phyloP scores from a whole-genome alignment of 2,329 filamentous ascomycete species.

The Periconia sp. region DNA sequence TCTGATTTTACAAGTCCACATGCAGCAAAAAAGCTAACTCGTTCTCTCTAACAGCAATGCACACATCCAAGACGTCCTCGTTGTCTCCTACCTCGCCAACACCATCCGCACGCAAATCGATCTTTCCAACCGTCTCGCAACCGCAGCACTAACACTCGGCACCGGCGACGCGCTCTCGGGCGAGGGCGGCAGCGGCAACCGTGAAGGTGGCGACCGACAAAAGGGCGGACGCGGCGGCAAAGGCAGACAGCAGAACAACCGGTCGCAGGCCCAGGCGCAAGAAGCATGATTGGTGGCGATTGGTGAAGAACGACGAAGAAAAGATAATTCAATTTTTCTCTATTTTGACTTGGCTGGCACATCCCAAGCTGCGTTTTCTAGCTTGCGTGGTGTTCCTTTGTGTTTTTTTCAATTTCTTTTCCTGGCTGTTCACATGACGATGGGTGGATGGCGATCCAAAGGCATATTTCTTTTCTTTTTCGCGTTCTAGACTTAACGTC shows the following conservation, averaged over 20 bases:
- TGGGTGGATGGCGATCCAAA: too few relatives aligned
- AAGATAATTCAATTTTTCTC: not conserved
- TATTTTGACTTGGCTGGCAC: not conserved
- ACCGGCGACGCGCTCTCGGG: slow-evolving; percentile 41
- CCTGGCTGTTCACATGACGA: too few relatives aligned
- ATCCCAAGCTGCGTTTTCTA: too few relatives aligned
- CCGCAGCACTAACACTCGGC: slow-evolving; percentile 54
- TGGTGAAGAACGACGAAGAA: not conserved
- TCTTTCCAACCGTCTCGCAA: slow-evolving; percentile 89
- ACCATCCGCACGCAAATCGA: slow-evolving; percentile 98
- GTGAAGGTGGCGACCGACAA: slow-evolving; percentile 27
- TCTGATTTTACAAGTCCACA: not conserved
- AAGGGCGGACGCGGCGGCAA: slow-evolving; percentile 34
- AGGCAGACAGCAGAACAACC: slow-evolving; percentile 28
- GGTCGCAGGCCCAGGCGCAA: slow-evolving; percentile 25
- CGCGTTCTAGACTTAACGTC: too few relatives aligned
- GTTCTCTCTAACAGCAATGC: slow-evolving; percentile 68
- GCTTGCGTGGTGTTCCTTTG: too few relatives aligned
- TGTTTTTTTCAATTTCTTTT: too few relatives aligned
- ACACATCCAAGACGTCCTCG: slow-evolving; percentile 97
- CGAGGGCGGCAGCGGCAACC: slow-evolving; percentile 36
- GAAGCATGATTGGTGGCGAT: slow-evolving; percentile 26
- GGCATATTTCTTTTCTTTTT: too few relatives aligned
- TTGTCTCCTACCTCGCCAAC: slow-evolving; percentile 96
- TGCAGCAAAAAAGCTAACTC: slow-evolving; percentile 29